phyloP scores from a whole-genome alignment of 106 monocot species.

The Vanilla planifolia region DNA sequence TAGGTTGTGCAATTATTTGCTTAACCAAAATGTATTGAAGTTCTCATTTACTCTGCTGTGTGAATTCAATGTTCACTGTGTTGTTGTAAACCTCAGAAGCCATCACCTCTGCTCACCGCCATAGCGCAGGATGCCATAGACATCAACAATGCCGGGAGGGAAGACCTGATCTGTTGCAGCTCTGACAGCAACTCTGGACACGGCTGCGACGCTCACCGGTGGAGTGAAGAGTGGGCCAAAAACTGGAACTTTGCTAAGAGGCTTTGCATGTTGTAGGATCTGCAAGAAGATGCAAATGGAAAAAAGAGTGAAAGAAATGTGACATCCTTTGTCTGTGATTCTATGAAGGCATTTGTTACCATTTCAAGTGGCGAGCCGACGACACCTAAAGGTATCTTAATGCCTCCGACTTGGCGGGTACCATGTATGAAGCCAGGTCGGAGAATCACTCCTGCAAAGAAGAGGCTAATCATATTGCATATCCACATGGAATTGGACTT shows the following conservation, averaged over 20 bases:
- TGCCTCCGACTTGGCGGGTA: conserved; percentile 88
- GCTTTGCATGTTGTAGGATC: conserved; percentile 63
- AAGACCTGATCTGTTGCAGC: conserved; percentile 85
- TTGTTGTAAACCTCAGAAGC: neutral
- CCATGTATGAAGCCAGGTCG: conserved; percentile 95
- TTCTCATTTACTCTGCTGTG: neutral
- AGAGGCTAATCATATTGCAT: no score
- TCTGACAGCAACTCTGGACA: conserved; percentile 83
- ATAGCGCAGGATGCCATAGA: conserved; percentile 68
- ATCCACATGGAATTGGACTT: no score
- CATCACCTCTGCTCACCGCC: conserved; percentile 23
- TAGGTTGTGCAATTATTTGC: neutral
- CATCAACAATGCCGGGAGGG: conserved; percentile 89
- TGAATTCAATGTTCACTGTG: neutral
- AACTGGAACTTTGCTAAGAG: conserved; percentile 52
- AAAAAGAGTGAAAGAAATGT: neutral
- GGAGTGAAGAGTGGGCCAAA: conserved; percentile 76
- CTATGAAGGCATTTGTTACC: conserved; percentile 31
- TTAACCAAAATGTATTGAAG: neutral
- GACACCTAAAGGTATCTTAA: conserved; percentile 79
- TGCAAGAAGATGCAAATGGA: neutral
- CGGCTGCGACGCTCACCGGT: conserved; percentile 62
- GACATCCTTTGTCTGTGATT: neutral
- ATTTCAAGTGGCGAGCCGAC: conserved; percentile 83
- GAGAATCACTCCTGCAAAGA: conserved; percentile 67